Evolutionary conservation across 2,329 filamentous ascomycete genomes (phyloP).

Genomic region (Huntiella savannae): DNA sequence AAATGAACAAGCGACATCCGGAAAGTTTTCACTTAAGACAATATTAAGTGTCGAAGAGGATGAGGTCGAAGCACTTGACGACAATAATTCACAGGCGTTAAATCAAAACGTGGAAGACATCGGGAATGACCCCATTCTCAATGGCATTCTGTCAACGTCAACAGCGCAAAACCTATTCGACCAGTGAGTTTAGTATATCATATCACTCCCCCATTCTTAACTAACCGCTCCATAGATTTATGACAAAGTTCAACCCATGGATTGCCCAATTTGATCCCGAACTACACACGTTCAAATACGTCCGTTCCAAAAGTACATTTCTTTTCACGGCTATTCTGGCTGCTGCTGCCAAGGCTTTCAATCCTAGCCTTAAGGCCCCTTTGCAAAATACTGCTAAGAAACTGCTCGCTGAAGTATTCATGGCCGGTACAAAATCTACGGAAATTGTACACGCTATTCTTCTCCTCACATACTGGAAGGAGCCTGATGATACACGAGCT

Average conservation of each 20-base stretch:
- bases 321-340: conserved; percentile 19
- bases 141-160: background rate
- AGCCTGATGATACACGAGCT: conserved; percentile 21
- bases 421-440: conserved; percentile 19
- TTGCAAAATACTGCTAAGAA: conserved; percentile 14
- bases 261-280: conserved; percentile 22
- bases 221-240: conserved; percentile 17
- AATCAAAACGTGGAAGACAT: background rate
- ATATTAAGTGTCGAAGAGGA: conserved; percentile 15
- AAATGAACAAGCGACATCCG: conserved; percentile 18
- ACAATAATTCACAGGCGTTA: background rate
- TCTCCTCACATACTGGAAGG: conserved; percentile 24
- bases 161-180: conserved; percentile 3
- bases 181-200: background rate
- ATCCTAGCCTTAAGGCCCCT: conserved; percentile 17
- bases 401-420: conserved; percentile 17
- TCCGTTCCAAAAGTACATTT: conserved; percentile 20
- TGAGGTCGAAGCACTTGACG: background rate
- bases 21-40: conserved; percentile 19
- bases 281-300: conserved; percentile 21
- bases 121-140: conserved; percentile 2
- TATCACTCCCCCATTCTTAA: background rate
- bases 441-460: conserved; percentile 22
- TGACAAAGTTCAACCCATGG: conserved; percentile 22
- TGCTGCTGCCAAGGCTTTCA: conserved; percentile 20